phyloP scores from a whole-genome alignment of 345 rosid genomes.

The Murraya koenigii region DNA sequence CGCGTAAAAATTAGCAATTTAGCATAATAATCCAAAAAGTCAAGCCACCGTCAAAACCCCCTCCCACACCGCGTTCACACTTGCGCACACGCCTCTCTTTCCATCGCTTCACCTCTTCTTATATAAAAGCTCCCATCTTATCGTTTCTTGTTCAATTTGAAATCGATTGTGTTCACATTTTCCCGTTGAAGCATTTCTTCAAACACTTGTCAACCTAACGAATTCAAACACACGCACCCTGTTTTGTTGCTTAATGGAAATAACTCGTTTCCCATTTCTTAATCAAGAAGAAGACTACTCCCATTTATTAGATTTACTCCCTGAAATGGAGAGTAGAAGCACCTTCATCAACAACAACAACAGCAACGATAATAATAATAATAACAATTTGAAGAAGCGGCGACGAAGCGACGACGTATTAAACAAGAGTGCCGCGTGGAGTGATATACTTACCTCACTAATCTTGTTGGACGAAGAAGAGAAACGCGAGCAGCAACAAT shows the following conservation, averaged over 20 bases:
- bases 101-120: conserved; percentile 10
- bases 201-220: conserved; percentile 20
- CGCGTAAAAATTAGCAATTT: conserved; percentile 6
- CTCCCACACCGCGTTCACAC: conserved; percentile 45
- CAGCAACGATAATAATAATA: conserved; percentile 18
- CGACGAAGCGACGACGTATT: conserved; percentile 32
- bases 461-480: conserved; percentile 63
- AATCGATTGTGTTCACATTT: conserved; percentile 39
- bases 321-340: conserved; percentile 26
- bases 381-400: conserved; percentile 37
- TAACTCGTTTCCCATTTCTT: conserved; percentile 59
- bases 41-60: conserved; percentile 52
- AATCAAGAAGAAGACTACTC: conserved; percentile 52
- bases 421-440: conserved; percentile 18
- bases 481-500: conserved; percentile 39
- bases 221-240: not conserved
- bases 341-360: not conserved
- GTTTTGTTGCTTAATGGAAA: conserved; percentile 37
- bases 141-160: conserved; percentile 24
- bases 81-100: conserved; percentile 38
- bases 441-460: conserved; percentile 49
- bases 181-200: conserved; percentile 9
- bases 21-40: conserved; percentile 27
- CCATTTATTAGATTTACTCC: conserved; percentile 28
- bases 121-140: conserved; percentile 16